A percentile compares a stretch with the other conserved stretches of the same genome.
Conservation (phyloP, 106 monocot species). For the Vanilla planifolia region DNA sequence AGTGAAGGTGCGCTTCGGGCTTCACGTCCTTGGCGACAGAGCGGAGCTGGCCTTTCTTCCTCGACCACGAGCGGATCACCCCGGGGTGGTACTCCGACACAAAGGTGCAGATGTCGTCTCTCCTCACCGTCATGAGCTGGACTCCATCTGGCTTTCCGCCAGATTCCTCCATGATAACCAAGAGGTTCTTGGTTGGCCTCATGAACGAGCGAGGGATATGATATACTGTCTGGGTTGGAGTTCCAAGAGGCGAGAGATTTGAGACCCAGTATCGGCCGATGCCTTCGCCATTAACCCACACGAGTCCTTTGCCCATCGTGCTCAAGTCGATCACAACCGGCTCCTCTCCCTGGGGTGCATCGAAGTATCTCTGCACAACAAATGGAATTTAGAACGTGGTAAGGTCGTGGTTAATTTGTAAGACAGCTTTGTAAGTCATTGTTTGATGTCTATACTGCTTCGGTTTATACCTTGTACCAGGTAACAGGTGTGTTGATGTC, state of each 20-base stretch:
- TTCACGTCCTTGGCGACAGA: constrained; percentile 33
- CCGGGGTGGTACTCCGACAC: constrained; percentile 60
- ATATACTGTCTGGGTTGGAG: constrained; percentile 64
- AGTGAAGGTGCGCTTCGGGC: constrained; percentile 31
- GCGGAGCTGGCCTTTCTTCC: constrained; percentile 25
- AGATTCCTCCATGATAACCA: constrained; percentile 9
- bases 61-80: constrained; percentile 25
- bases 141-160: constrained; percentile 50
- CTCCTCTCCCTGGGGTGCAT: constrained; percentile 59
- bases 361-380: constrained; percentile 46
- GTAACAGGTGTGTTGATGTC: constrained; percentile 16
- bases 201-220: constrained; percentile 59
- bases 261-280: constrained; percentile 85
- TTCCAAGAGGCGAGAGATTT: constrained; percentile 49
- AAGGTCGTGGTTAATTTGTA: no score
- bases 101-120: constrained; percentile 57
- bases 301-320: constrained; percentile 74
- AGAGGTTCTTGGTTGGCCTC: constrained; percentile 20
- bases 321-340: constrained; percentile 68
- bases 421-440: neutral
- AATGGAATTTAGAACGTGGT: no score
- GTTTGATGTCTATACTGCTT: neutral
- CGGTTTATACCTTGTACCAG: constrained; percentile 45
- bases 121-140: constrained; percentile 33
- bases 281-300: constrained; percentile 77